Evolutionary conservation across 2,329 filamentous ascomycete genomes (phyloP), one percentile per base, ranked within the genome.

Genomic region (Claviceps spartinae): DNA sequence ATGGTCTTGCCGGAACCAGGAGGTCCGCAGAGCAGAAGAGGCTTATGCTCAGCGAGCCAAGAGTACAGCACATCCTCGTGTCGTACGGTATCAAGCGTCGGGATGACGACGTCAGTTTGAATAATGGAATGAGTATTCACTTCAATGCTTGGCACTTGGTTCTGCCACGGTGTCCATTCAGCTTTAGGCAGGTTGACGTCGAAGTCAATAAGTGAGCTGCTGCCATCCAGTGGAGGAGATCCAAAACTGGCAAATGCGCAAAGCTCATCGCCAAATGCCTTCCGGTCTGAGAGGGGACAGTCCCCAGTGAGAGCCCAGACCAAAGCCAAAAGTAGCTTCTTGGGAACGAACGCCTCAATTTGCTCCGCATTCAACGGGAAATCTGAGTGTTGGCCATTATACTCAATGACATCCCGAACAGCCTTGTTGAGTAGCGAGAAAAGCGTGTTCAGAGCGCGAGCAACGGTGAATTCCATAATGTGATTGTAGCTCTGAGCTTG

Each of bases 21-120:
- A 64, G 93, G 94, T 67, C 93, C 94, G 66, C 93, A 99, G 16
- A 99, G 84, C 50, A 99, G 75, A 18, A 99, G 76, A 13, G 94
- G 93, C 72, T 98, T 98, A 67, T 99, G 93, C 67, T 99, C 93
- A 16, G 94, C 93, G 45, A 99, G 81, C 93, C 93, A 98, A 3
- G 94, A 98, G 73, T 98, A 98, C 16, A 99, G 77, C n/a, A 99
- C 88, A 69, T 97, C 93, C 67, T 99, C 93, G 61, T 99, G 93
- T 34, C 93, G 88, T 45, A 98, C 86, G 30, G 94, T 99, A 66
- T 99, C 93, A 48, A 98, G 74, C 0, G 93, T 99, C 1, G 93
- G 94, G 62, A 99, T 98, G 55, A 99, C 93, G 42, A 97, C 88
- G 67, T 99, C 94, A 1, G 94, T 98, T 67, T 98, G 90, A 0